Evolutionary conservation across 1,284 basidiomycete genomes (phyloP).

Genomic region (Ustilago shanxiensis): DNA sequence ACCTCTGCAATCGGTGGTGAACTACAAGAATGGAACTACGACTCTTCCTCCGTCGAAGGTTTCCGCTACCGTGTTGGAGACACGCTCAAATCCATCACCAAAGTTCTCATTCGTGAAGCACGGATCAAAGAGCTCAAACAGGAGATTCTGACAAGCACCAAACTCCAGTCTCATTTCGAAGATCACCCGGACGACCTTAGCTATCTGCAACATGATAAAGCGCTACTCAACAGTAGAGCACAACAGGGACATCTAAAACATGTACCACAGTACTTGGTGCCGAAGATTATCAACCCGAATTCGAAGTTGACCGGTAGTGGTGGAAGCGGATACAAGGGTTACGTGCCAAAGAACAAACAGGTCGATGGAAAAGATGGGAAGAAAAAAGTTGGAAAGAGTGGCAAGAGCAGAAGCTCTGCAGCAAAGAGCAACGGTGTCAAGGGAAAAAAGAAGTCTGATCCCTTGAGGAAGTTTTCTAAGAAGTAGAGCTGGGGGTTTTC

Average conservation of each 20-base stretch:
- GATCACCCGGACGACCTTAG: constrained; percentile 95
- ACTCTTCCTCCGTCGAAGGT: constrained; percentile 80
- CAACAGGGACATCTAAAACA: constrained; percentile 89
- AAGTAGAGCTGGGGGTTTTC: no score
- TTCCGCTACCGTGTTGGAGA: constrained; percentile 99
- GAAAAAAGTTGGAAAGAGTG: background rate
- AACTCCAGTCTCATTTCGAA: constrained; percentile 96
- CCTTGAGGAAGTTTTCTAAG: constrained; percentile 56
- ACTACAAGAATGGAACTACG: constrained; percentile 91
- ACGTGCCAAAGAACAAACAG: constrained; percentile 40
- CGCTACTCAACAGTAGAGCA: constrained; percentile 86
- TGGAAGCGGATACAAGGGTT: constrained; percentile 21
- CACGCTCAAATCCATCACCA: constrained; percentile 88
- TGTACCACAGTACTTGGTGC: constrained; percentile 92
- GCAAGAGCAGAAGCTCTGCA: constrained; percentile 16
- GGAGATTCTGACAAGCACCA: constrained; percentile 94
- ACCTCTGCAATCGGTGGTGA: constrained; percentile 72
- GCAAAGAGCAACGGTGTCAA: constrained; percentile 6
- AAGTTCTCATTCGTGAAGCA: constrained; percentile 87
- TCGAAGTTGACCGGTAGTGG: constrained; percentile 7
- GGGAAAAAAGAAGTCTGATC: constrained; percentile 53
- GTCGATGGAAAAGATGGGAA: constrained; percentile 7
- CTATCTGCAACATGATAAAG: constrained; percentile 93
- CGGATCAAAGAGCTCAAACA: constrained; percentile 92
- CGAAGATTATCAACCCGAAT: constrained; percentile 76